Evolutionary conservation across 1,139 yeast species (phyloP).

Genomic region (Tardiomyces digboiensis): DNA sequence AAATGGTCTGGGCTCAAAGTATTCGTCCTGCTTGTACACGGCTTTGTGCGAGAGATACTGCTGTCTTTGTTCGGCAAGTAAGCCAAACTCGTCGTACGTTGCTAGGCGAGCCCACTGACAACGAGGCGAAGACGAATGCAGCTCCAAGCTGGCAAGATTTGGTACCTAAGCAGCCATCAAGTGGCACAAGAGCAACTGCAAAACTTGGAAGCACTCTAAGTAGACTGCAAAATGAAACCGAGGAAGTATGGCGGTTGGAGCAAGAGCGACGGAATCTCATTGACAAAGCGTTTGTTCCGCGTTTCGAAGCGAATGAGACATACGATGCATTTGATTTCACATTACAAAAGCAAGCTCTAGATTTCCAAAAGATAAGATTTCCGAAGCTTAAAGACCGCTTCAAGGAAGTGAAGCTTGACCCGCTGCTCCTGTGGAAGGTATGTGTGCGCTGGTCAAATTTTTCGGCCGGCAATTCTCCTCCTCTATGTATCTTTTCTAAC

Average conservation of each 20-base stretch:
- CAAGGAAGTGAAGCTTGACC: not conserved
- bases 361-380: not conserved
- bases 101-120: not conserved
- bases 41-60: not conserved
- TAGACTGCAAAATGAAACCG: not conserved
- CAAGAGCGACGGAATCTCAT: not conserved
- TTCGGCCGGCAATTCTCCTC: not conserved
- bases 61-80: not conserved
- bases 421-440: not conserved
- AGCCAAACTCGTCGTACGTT: not conserved
- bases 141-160: not conserved
- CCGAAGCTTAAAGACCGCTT: not conserved
- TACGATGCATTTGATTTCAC: not conserved
- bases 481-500: not conserved
- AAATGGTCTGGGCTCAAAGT: not conserved
- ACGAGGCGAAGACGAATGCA: not conserved
- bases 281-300: not conserved
- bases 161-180: not conserved
- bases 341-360: not conserved
- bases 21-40: not conserved
- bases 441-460: not conserved
- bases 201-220: not conserved
- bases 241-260: not conserved
- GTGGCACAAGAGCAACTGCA: not conserved
- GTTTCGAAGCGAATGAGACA: not conserved